A percentile compares a stretch with the other conserved stretches of the same genome.
These are phyloP conservation scores for Fusarium nelsonii DNA, from an alignment of 2,329 filamentous ascomycete genomes.

Conservation along the genomic window DNA sequence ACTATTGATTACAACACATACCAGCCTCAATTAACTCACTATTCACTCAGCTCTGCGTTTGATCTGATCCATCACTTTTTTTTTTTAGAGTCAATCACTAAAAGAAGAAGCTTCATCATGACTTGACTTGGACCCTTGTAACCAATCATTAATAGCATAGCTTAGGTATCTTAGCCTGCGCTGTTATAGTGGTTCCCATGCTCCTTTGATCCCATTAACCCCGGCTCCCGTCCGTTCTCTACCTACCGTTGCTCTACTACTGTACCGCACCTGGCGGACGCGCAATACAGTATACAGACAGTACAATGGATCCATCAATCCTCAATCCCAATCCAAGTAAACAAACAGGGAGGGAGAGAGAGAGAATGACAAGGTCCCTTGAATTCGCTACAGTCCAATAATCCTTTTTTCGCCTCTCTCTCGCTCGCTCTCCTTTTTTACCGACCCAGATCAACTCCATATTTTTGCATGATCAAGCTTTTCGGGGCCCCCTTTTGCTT, in stretches of 20 bases:
- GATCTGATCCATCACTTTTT: constrained; percentile 10
- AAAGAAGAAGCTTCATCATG: not conserved
- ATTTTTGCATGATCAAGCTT: constrained; percentile 34
- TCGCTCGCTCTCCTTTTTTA: constrained; percentile 10
- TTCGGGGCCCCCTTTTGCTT: constrained; percentile 27
- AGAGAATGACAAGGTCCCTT: constrained; percentile 4
- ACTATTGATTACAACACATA: not conserved
- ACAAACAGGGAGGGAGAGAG: not conserved
- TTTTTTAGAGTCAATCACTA: too few relatives aligned
- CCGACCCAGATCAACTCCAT: constrained; percentile 22
- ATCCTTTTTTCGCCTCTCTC: constrained; percentile 9
- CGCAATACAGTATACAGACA: constrained; percentile 17
- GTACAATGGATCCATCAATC: not conserved
- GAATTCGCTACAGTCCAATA: not conserved
- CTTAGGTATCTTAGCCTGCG: not conserved
- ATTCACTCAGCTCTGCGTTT: not conserved
- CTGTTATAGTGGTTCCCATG: constrained; percentile 11
- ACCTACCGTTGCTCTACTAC: constrained; percentile 5
- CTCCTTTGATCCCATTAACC: constrained; percentile 1
- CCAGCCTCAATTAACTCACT: not conserved
- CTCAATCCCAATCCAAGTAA: constrained; percentile 21
- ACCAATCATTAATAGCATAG: not conserved
- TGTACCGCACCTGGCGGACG: constrained; percentile 10
- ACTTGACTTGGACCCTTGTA: not conserved
- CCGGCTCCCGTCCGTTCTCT: constrained; percentile 20